Evolutionary conservation across 768 basidiomycete species (phyloP), one percentile per base, ranked within the genome.

Genomic region (Boletus rex-veris): DNA sequence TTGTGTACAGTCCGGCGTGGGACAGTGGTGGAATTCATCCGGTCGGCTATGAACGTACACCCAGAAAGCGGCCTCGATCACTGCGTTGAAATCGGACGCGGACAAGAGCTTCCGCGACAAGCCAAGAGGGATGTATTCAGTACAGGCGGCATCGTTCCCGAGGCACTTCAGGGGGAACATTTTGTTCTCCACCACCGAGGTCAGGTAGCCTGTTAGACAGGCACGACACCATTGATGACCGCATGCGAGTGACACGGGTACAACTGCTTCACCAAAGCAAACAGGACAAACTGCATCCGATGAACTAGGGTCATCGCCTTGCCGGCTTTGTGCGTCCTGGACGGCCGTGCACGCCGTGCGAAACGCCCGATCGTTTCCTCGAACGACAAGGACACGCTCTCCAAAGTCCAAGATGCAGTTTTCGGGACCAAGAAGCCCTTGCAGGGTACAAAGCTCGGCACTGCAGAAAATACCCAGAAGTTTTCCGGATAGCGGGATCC

Each of bases 1-100:
- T 60, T 90, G 85, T 0, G 74, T 73, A 60, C 90, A 92, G 64
- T 92, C 87, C 0, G 90, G 85, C 0, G 88, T 85, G 0, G 90
- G 90, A 68, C 90, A 92, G 59, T 82, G 85, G 54, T 81, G 77
- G 59, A 86, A 86, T 53, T 90, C 85, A 8, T 76, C 70, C 0
- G 86, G 75, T 36, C 78, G 79, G 3, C 78, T 69, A 54, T 84
- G 80, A 18, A 89, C 73, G 62, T 90, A 75, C 0, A 78, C 67
- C n/a, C 80, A 73, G 59, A 86, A 84, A 0, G 88, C 79, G 0
- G 86, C 80, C 12, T 80, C 73, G 16, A 81, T 70, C 33, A 91
- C 59, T 0, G 77, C 72, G 26, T 81, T 74, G 61, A 88, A 83
- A 19, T 87, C 80, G 2, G 64, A 64, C 0, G 79, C 63, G 0